Evolutionary conservation across 768 basidiomycete genomes (phyloP).

Genomic region (Leucocoprinus sp.): DNA sequence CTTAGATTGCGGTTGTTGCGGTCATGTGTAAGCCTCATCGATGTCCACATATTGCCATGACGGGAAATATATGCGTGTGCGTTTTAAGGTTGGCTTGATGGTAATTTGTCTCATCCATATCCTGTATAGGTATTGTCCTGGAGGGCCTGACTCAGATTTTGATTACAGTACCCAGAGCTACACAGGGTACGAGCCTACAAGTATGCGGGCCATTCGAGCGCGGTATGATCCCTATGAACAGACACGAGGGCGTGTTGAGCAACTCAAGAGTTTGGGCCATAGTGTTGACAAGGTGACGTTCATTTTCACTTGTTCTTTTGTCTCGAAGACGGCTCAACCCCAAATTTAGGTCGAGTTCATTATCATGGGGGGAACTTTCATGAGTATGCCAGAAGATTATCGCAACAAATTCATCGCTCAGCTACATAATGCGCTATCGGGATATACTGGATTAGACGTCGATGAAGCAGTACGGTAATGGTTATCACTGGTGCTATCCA

Average conservation of each 20-base stretch:
- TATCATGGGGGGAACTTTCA: slow-evolving; percentile 98
- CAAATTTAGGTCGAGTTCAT: slow-evolving; percentile 71
- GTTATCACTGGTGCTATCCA: neutral
- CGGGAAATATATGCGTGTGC: slow-evolving; percentile 98
- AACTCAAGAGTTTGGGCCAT: slow-evolving; percentile 92
- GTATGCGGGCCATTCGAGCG: slow-evolving; percentile 97
- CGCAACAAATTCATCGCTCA: slow-evolving; percentile 90
- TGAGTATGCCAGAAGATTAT: slow-evolving; percentile 99
- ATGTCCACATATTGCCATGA: slow-evolving; percentile 99
- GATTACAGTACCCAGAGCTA: slow-evolving; percentile 98
- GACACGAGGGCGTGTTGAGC: slow-evolving; percentile 90
- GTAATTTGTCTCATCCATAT: neutral
- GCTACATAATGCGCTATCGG: slow-evolving; percentile 92
- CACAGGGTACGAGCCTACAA: slow-evolving; percentile 94
- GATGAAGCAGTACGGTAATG: slow-evolving; percentile 87
- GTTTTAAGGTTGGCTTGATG: slow-evolving; percentile 18
- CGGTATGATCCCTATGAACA: slow-evolving; percentile 96
- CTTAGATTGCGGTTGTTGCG: slow-evolving; percentile 93
- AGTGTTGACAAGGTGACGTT: slow-evolving; percentile 84
- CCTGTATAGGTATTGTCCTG: slow-evolving; percentile 79
- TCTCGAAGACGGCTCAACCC: neutral
- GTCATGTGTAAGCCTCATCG: slow-evolving; percentile 99
- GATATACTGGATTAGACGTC: slow-evolving; percentile 86
- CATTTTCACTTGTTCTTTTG: neutral
- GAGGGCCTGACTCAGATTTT: slow-evolving; percentile 98